Base-by-base conservation (phyloP, 2,329 filamentous ascomycete genomes). In the Colletotrichum theobromicola region DNA sequence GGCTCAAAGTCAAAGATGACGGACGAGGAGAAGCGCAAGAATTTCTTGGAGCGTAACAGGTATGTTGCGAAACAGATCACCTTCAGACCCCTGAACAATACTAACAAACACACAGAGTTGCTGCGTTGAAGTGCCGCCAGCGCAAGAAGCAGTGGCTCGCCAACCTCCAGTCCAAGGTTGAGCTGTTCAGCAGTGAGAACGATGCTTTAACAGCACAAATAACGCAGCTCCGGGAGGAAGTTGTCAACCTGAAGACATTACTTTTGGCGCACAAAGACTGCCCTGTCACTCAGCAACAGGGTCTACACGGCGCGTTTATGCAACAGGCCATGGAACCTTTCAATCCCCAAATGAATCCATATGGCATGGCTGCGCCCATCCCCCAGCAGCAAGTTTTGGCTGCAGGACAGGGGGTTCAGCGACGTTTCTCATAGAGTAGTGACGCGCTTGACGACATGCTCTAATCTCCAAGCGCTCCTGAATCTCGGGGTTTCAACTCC, bases 111-210 rank as follows among this genome's bases (percentile, higher is more conserved):
- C 28, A 26, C 77, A 98, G 97, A 82, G 95, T 99, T 77, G 97
- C 97, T 76, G 97, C 97, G 4, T 88, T 99, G 74, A 99, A 99
- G 82, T 99, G 97, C 84, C 94, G 97, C 75, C 97, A 99, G 84
- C 92, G 97, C 24, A 99, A 99, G 89, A 99, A 99, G 89, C 97
- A 98, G 83, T 99, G 97, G 97, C 90, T 98, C 72, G 94, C 94
- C 35, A 98, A 98, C 79, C 89, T 99, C 2, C 97, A 99, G 83
- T 91, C 92, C 70, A 98, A 98, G 84, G 96, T 98, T 18, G 97
- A 99, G 83, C 89, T 98, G 78, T 98, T 95, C 81, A 96, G 94
- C 76, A 93, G 90, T 1, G 97, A 99, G 84, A 98, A 98, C 77
- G 97, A 99, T 81, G 92, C 92, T 2, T 89, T 99, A 37, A 94